Conservation (phyloP, 2,329 filamentous ascomycete species). For the Xylaria sp. region DNA sequence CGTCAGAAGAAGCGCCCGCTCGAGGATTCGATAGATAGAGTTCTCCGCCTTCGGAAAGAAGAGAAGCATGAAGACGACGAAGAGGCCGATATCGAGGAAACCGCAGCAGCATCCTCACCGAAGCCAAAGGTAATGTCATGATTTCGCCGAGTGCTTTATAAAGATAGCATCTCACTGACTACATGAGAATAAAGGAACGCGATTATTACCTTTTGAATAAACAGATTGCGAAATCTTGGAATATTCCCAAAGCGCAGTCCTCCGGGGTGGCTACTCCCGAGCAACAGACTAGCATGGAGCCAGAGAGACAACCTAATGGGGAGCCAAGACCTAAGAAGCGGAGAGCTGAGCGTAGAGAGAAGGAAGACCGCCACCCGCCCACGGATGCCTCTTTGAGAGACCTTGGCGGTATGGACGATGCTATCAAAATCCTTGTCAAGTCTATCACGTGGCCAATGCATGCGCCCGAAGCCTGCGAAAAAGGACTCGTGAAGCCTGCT, state of each 20-base stretch:
- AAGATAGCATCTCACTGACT: slow-evolving; percentile 13
- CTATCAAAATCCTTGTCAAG: slow-evolving; percentile 75
- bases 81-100: slow-evolving; percentile 46
- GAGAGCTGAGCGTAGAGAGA: slow-evolving; percentile 60
- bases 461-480: slow-evolving; percentile 71
- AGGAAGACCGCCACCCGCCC: slow-evolving; percentile 71
- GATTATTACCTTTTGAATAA: slow-evolving; percentile 54
- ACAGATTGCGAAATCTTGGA: slow-evolving; percentile 56
- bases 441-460: slow-evolving; percentile 79
- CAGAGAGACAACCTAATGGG: slow-evolving; percentile 68
- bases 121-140: slow-evolving; percentile 43
- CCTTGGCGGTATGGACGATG: slow-evolving; percentile 79
- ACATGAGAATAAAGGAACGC: slow-evolving; percentile 39
- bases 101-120: slow-evolving; percentile 39
- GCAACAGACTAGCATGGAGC: slow-evolving; percentile 42
- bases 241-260: slow-evolving; percentile 45
- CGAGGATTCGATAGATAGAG: slow-evolving; percentile 86
- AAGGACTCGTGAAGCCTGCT: slow-evolving; percentile 74
- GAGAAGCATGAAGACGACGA: slow-evolving; percentile 63
- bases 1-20: slow-evolving; percentile 82
- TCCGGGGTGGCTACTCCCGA: slow-evolving; percentile 39
- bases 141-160: not conserved
- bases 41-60: slow-evolving; percentile 77
- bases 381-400: slow-evolving; percentile 75
- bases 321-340: slow-evolving; percentile 74